A percentile compares a stretch with the other conserved stretches of the same genome.
phyloP scores from a whole-genome alignment of 768 basidiomycete species.

The Rhodotorula kratochvilovae region DNA sequence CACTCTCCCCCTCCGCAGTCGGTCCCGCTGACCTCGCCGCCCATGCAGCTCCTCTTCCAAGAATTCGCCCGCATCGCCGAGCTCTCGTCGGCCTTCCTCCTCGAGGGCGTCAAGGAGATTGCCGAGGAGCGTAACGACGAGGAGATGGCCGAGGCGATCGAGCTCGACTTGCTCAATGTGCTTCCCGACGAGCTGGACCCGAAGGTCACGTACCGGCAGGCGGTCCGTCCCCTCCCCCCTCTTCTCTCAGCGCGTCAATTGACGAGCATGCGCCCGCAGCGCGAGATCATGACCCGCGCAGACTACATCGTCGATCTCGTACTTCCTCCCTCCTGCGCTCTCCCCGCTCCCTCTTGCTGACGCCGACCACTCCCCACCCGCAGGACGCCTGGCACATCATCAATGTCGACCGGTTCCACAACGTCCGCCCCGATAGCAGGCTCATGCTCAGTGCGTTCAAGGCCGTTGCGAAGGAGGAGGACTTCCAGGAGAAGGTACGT shows the following conservation, averaged over 20 bases:
- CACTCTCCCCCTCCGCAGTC: too few species aligned
- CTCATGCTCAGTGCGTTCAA: constrained; percentile 68
- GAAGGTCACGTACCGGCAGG: constrained; percentile 26
- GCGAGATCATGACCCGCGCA: constrained; percentile 75
- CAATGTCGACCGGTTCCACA: constrained; percentile 57
- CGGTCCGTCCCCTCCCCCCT: background rate
- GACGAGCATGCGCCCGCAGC: constrained; percentile 37
- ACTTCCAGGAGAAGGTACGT: constrained; percentile 61
- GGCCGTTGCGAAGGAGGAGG: constrained; percentile 66
- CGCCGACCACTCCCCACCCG: background rate
- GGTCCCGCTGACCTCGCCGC: background rate
- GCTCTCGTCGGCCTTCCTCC: constrained; percentile 47
- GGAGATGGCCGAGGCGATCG: constrained; percentile 47
- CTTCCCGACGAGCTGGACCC: constrained; percentile 54
- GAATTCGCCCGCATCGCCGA: constrained; percentile 29
- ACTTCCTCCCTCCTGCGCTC: background rate
- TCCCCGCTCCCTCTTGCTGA: too few species aligned
- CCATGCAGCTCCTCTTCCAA: constrained; percentile 40
- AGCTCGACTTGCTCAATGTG: constrained; percentile 57
- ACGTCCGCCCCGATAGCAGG: constrained; percentile 75
- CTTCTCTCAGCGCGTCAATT: background rate
- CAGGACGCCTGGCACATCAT: constrained; percentile 51
- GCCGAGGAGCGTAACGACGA: constrained; percentile 44
- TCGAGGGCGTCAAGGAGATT: constrained; percentile 58
- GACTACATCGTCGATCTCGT: constrained; percentile 66